Base-by-base conservation (phyloP, 805 yeast species). In the Cyberlindnera euphorbiiphila region DNA sequence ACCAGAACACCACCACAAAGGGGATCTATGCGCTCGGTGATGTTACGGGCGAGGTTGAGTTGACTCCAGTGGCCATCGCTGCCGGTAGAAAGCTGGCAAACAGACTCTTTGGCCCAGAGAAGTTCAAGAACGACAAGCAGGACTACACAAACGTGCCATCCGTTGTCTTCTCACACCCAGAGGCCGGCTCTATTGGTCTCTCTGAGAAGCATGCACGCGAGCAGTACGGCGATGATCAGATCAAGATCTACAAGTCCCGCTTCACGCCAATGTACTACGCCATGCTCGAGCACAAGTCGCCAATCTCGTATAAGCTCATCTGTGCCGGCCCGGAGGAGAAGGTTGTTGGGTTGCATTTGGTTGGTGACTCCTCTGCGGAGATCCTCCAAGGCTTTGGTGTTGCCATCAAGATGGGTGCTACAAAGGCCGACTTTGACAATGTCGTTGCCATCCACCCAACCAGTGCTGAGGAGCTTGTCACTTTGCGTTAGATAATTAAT, bases 361-460 rank as follows among this genome's bases (percentile, higher is more conserved):
- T 89, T 50, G 99, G 99, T 45, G 98, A 89, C 56, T 65, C 76
- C 8, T 78, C 93, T 36, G 78, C 95, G 22, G 99, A 93, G 65
- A 89, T 93, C 42, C 72, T 93, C 53, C 99, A 93, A 71, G 99
- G 98, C 25, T 93, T 93, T 56, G 98, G 98, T 42, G 98, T 89
- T 37, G 98, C 98, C 34, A 69, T 93, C 47, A 89, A 89, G 68
- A 93, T 93, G 98, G 99, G 99, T 23, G 98, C 98, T 28, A 93
- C 99, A 25, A 93, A 93, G 71, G 77, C 76, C 31, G 97, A 93
- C 62, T 93, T 93, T 49, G 99, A 93, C 65, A 79, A 69, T 61
- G 85, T 94, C 68, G 98, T 93, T 29, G 99, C 99, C 25, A 93
- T 93, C 59, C 99, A 93, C 61, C 99, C 99, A 46, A 93, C 98